Base-by-base conservation (phyloP, 768 basidiomycete species). In the Lentinula raphanica region DNA sequence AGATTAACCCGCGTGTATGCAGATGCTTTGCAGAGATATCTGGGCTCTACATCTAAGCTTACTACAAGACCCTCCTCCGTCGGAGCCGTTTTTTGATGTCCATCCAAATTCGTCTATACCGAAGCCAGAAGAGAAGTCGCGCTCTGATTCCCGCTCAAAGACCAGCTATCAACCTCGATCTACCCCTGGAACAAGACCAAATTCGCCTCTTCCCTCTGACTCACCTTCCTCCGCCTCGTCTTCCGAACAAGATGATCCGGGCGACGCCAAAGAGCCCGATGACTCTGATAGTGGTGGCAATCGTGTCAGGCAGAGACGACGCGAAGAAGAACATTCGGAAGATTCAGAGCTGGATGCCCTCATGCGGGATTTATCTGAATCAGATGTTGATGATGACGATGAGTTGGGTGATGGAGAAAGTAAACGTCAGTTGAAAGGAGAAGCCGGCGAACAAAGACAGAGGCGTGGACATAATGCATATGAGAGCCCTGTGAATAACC, bases 1-100 rank as follows among this genome's bases (percentile, higher is more conserved):
- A 5, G 23, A 25, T 7, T 39, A 15, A 36, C 19, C 19, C 17
- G 4, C 12, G 19, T 19, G 13, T 56, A 94, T 19, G 13, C 56
- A 94, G 92, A 71, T 79, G 23, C 71, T 91, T 28, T 93, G 90
- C 67, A 79, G 85, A 63, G 92, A 94, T 64, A 58, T 90, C n/a
- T 94, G 92, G 92, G 80, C 83, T 0, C 72, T 91, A 3, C 79
- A 92, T 69, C 74, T 94, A n/a, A 74, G 74, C 44, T 72, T 87
- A 17, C 71, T 90, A 15, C 81, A 83, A 6, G 72, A 75, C 39
- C 84, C 84, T 9, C 84, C 83, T 0, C 78, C 82, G 9, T 71
- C 84, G 13, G 90, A 90, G 63, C 83, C 87, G 9, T 35, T 27
- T 11, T 56, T 56, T 29, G 54, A 46, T 56, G 21, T 21, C 21